Evolutionary conservation across 208 protist species (phyloP), one percentile per base, ranked within the genome.

Genomic region (Hexamita inflata): DNA sequence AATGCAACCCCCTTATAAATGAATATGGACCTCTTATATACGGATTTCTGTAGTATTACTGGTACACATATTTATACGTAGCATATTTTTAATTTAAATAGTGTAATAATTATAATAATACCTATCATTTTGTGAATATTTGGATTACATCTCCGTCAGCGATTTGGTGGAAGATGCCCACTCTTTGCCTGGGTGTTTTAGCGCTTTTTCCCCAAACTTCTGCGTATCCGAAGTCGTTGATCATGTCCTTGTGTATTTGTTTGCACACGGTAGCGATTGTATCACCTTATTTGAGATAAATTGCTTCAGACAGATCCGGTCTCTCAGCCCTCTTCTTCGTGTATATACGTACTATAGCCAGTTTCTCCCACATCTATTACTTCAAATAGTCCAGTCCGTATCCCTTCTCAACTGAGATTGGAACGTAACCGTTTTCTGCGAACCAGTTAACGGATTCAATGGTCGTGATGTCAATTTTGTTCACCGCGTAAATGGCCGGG

Each of bases 71-170:
- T n/a, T n/a, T n/a, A n/a, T n/a, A n/a, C n/a, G n/a, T n/a, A n/a
- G n/a, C n/a, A n/a, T n/a, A n/a, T n/a, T n/a, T n/a, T n/a, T n/a
- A n/a, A n/a, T n/a, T n/a, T n/a, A n/a, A n/a, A n/a, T n/a, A n/a
- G n/a, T n/a, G n/a, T n/a, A n/a, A n/a, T n/a, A n/a, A n/a, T n/a
- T n/a, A n/a, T n/a, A n/a, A n/a, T n/a, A n/a, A n/a, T n/a, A n/a
- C 57, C 57, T 68, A 68, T 58, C 40, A 67, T 61, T 26, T 93
- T 83, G 97, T 97, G 32, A 98, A 89, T 59, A 98, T 91, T 81
- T 98, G 94, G 41, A 98, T 87, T 64, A 98, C 91, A 83, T 98
- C 95, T 76, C 97, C 95, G 81, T 98, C 95, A 0, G 92, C 85
- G 9, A 98, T 82, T 39, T 90, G 59, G 81, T 98, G 95, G 40